Conservation (phyloP, 306 rosid species). For the Cucurbita moschata region DNA sequence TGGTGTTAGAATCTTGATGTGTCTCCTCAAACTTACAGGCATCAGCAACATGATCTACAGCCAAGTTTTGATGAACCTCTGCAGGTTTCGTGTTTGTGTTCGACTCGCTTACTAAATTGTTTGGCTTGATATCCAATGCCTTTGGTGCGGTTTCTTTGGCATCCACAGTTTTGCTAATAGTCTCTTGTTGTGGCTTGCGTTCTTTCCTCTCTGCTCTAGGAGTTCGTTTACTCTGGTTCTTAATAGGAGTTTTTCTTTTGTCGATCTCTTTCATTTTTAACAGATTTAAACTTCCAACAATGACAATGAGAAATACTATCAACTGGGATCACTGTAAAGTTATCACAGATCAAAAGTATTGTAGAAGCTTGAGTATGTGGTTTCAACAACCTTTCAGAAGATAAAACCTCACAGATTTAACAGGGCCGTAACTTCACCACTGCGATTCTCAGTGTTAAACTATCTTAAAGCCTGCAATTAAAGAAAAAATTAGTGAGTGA, state of each 20-base stretch:
- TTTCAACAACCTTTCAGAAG: neutral
- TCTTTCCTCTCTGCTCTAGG: conserved; percentile 45
- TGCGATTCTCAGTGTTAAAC: neutral
- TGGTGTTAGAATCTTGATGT: conserved; percentile 28
- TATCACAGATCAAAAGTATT: neutral
- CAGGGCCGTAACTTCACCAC: neutral
- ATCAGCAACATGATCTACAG: conserved; percentile 53
- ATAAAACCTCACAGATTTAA: neutral
- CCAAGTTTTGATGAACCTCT: conserved; percentile 17
- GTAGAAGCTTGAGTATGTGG: neutral
- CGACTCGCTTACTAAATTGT: conserved; percentile 29
- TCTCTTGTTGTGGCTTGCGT: conserved; percentile 32
- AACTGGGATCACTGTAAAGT: neutral
- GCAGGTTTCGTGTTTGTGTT: conserved; percentile 36
- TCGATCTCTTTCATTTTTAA: conserved; percentile 58
- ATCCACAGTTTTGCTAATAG: conserved; percentile 28
- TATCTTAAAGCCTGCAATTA: neutral
- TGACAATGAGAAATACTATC: neutral
- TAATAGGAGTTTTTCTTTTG: conserved; percentile 41
- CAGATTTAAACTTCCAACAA: neutral
- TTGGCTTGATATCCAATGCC: conserved; percentile 21
- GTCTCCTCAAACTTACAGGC: conserved; percentile 45
- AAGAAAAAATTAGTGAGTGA: neutral
- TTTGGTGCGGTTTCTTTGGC: conserved; percentile 39
- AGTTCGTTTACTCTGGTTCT: conserved; percentile 38